Percentiles rank a stretch among this genome's conserved stretches.
Evolutionary conservation across 306 rosid genomes (phyloP).

Genomic region (Malus fusca): DNA sequence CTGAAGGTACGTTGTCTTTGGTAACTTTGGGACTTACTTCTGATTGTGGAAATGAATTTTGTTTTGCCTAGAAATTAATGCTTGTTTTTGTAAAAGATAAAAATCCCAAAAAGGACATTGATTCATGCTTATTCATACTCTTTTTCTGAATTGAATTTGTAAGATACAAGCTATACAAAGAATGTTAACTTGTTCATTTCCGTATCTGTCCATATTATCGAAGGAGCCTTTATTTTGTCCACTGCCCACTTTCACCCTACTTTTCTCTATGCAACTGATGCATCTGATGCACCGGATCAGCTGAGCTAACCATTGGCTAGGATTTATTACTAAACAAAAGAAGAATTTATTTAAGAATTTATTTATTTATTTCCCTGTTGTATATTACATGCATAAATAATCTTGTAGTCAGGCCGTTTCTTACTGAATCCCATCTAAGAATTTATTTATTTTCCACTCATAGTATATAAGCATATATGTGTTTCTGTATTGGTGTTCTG

Average conservation of each 20-base stretch:
- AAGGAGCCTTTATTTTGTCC: not conserved
- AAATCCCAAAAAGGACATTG: not conserved
- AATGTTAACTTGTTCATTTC: not conserved
- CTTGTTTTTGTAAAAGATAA: not conserved
- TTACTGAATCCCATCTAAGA: not conserved
- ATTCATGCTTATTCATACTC: not conserved
- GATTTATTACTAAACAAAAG: not conserved
- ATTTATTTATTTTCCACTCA: not conserved
- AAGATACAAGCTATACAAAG: not conserved
- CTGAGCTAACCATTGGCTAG: not conserved
- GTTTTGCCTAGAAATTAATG: slow-evolving; percentile 1
- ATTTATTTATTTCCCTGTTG: not conserved
- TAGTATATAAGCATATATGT: not conserved
- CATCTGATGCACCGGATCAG: not conserved
- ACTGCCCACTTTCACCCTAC: not conserved
- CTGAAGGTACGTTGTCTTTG: slow-evolving; percentile 70
- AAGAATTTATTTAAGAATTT: too few species aligned
- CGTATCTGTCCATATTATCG: not conserved
- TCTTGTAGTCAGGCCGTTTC: not conserved
- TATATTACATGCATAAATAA: not conserved
- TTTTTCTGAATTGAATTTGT: not conserved
- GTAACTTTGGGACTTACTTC: not conserved
- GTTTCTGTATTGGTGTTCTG: not conserved
- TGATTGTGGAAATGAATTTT: slow-evolving; percentile 1
- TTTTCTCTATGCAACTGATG: not conserved